These are phyloP conservation scores for Rhodotorula paludigena DNA, from an alignment of 768 basidiomycete genomes.

Conservation along the genomic window DNA sequence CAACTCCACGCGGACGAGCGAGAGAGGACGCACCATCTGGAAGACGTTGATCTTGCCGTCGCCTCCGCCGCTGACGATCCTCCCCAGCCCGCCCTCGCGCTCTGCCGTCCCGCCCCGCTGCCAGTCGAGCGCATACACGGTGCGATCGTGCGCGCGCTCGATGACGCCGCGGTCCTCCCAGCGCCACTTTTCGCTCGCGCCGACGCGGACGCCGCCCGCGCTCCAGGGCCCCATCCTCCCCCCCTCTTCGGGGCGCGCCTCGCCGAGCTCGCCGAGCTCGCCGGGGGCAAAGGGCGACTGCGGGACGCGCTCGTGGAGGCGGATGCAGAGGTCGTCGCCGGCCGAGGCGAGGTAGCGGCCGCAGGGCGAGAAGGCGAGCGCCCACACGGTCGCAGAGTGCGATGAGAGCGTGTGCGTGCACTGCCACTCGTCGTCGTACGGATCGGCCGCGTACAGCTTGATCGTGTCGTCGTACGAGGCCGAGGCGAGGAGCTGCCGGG, in stretches of 20 bases:
- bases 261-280: slow-evolving; percentile 27
- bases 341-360: slow-evolving; percentile 78
- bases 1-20: neutral
- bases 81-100: slow-evolving; percentile 56
- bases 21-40: slow-evolving; percentile 53
- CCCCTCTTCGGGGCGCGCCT: slow-evolving; percentile 45
- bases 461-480: slow-evolving; percentile 96
- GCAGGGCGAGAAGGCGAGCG: slow-evolving; percentile 68
- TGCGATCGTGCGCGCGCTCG: slow-evolving; percentile 60
- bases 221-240: slow-evolving; percentile 45
- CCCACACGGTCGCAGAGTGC: slow-evolving; percentile 87
- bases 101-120: slow-evolving; percentile 50
- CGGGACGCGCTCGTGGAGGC: slow-evolving; percentile 69
- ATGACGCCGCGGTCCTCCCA: slow-evolving; percentile 63
- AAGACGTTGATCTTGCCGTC: slow-evolving; percentile 81
- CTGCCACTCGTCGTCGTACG: slow-evolving; percentile 82
- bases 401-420: slow-evolving; percentile 66
- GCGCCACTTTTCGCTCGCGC: slow-evolving; percentile 47
- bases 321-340: slow-evolving; percentile 76
- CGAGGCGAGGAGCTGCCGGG: slow-evolving; percentile 78
- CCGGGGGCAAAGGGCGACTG: neutral
- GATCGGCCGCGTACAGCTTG: slow-evolving; percentile 87
- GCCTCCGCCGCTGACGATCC: slow-evolving; percentile 77
- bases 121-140: slow-evolving; percentile 79
- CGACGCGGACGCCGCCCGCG: slow-evolving; percentile 34